A percentile compares a stretch with the other conserved stretches of the same genome.
Conservation (phyloP, 768 basidiomycete genomes). For the Lenzites betulinus region DNA sequence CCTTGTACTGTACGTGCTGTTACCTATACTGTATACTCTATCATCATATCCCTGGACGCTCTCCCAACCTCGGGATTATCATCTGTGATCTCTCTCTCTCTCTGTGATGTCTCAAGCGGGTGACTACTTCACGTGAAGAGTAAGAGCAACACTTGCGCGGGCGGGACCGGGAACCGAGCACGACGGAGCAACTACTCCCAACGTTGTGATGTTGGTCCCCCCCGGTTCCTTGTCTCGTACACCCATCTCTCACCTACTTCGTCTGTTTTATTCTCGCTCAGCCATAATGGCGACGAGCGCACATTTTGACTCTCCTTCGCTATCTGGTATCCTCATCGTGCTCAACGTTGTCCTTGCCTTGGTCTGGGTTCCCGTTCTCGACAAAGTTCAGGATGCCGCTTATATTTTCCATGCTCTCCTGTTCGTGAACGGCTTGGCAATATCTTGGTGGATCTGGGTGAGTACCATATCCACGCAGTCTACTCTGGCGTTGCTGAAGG, state of each 20-base stretch:
- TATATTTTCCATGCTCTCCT: neutral
- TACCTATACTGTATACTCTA: neutral
- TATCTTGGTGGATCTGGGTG: slow-evolving; percentile 6
- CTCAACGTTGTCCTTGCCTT: slow-evolving; percentile 2
- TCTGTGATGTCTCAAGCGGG: too few relatives aligned
- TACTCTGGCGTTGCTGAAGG: neutral
- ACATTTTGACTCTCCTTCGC: neutral
- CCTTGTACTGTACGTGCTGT: neutral
- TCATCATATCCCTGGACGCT: neutral
- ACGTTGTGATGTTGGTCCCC: neutral
- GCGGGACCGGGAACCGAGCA: slow-evolving; percentile 7
- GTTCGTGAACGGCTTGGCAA: neutral
- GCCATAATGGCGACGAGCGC: neutral
- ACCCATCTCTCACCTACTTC: neutral
- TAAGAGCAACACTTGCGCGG: neutral
- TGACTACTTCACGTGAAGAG: neutral
- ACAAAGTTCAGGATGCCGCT: neutral
- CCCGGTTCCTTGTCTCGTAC: neutral
- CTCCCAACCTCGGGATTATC: too few relatives aligned
- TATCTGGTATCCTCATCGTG: slow-evolving; percentile 1
- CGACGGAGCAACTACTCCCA: neutral
- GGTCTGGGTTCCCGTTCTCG: slow-evolving; percentile 5
- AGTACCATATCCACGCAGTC: neutral
- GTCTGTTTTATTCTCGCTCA: neutral
- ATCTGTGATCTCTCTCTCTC: too few relatives aligned